phyloP scores from a whole-genome alignment of 2,329 filamentous ascomycete species.

The Neophaeococcomyces mojaviensis region DNA sequence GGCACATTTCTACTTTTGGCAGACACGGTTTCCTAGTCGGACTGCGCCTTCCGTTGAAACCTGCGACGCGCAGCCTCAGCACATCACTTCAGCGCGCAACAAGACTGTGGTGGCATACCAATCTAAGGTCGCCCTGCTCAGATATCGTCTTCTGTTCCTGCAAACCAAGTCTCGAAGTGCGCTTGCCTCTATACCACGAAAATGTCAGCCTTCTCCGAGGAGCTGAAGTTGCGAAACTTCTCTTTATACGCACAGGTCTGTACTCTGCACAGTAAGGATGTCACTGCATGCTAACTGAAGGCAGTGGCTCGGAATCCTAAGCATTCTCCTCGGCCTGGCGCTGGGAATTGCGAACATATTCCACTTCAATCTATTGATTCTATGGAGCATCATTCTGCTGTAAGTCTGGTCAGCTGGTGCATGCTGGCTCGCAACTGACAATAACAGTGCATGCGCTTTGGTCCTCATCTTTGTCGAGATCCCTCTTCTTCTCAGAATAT shows the following conservation, averaged over 20 bases:
- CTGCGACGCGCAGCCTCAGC: no score
- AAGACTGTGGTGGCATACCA: background rate
- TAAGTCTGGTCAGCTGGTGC: conserved; percentile 30
- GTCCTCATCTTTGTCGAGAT: conserved; percentile 82
- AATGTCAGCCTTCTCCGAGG: conserved; percentile 54
- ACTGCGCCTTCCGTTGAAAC: no score
- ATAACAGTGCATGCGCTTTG: conserved; percentile 57
- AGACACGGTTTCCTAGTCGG: no score
- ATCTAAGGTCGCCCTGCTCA: background rate
- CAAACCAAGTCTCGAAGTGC: background rate
- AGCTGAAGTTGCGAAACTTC: conserved; percentile 60
- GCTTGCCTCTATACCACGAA: background rate
- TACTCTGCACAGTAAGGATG: conserved; percentile 6
- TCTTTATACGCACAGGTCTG: conserved; percentile 39
- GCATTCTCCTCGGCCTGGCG: conserved; percentile 59
- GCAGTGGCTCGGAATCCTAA: conserved; percentile 44
- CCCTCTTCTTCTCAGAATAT: conserved; percentile 91
- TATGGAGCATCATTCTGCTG: conserved; percentile 54
- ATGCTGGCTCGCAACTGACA: conserved; percentile 1
- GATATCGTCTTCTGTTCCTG: no score
- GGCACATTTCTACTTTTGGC: background rate
- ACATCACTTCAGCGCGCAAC: no score
- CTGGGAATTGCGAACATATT: conserved; percentile 64
- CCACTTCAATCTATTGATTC: conserved; percentile 52
- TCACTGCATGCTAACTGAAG: background rate